A percentile compares a stretch with the other conserved stretches of the same genome.
These are phyloP conservation scores for Sugiyamaella boreocaroliniensis DNA, from an alignment of 805 yeast species.

Conservation along the genomic window DNA sequence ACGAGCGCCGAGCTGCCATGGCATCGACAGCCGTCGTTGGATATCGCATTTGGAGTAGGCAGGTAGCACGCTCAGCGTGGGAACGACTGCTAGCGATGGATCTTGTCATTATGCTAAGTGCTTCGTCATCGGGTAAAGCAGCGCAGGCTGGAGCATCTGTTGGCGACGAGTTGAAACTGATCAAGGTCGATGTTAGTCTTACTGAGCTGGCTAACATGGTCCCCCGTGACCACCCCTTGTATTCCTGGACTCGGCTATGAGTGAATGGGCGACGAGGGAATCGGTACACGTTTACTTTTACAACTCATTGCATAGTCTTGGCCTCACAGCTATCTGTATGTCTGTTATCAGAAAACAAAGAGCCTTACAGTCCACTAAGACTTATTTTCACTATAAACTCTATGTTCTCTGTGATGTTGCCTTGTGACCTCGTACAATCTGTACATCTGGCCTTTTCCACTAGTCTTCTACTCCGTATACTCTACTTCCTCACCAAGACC, in stretches of 20 bases:
- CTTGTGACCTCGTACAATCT: no score
- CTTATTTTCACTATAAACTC: no score
- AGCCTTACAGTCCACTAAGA: no score
- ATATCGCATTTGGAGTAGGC: constrained; percentile 53
- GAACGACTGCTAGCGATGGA: constrained; percentile 55
- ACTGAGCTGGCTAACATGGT: constrained; percentile 30
- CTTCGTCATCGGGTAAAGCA: constrained; percentile 38
- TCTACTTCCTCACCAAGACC: no score
- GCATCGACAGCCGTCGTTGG: constrained; percentile 34
- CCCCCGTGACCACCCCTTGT: constrained; percentile 34
- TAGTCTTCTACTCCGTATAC: no score
- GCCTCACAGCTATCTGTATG: no score
- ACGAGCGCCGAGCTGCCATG: constrained; percentile 32
- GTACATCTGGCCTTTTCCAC: no score
- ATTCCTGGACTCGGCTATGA: constrained; percentile 35
- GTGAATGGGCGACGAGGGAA: constrained; percentile 32
- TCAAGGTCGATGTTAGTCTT: constrained; percentile 30
- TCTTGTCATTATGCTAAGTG: constrained; percentile 37
- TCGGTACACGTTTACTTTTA: constrained; percentile 18
- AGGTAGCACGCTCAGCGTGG: constrained; percentile 65
- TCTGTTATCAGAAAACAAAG: no score
- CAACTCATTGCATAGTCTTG: no score
- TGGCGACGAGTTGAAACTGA: constrained; percentile 29
- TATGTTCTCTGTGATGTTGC: no score
- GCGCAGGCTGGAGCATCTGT: constrained; percentile 32